Evolutionary conservation across 2,329 filamentous ascomycete species (phyloP).

Genomic region (Aciculosporium take): DNA sequence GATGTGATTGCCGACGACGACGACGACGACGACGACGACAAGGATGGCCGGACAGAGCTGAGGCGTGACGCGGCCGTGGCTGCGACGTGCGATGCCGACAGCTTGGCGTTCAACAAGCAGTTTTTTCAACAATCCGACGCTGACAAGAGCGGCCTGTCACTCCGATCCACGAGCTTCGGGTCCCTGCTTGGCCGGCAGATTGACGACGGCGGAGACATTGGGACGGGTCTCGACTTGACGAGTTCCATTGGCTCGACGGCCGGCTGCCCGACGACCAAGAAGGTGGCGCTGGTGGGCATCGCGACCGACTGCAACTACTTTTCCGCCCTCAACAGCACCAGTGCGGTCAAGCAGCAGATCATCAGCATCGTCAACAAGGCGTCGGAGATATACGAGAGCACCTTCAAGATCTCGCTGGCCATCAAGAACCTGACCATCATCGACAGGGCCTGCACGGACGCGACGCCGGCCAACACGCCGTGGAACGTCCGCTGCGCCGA

Average conservation of each 20-base stretch:
- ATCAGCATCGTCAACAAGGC: slow-evolving; percentile 76
- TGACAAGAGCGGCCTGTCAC: slow-evolving; percentile 31
- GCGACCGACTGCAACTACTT: slow-evolving; percentile 90
- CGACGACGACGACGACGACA: slow-evolving; percentile 15
- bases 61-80: slow-evolving; percentile 37
- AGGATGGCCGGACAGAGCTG: slow-evolving; percentile 41
- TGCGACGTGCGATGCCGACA: slow-evolving; percentile 58
- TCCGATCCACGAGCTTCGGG: slow-evolving; percentile 46
- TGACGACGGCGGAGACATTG: slow-evolving; percentile 51
- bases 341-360: slow-evolving; percentile 54
- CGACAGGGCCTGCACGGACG: slow-evolving; percentile 58
- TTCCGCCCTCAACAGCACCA: slow-evolving; percentile 48
- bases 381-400: slow-evolving; percentile 73
- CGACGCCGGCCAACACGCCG: slow-evolving; percentile 48
- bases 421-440: slow-evolving; percentile 75
- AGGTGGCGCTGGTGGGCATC: slow-evolving; percentile 80
- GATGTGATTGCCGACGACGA: slow-evolving; percentile 44
- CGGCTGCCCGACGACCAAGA: slow-evolving; percentile 84
- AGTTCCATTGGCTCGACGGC: slow-evolving; percentile 63
- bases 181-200: slow-evolving; percentile 66
- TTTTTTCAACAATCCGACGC: slow-evolving; percentile 58
- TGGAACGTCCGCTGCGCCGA: slow-evolving; percentile 72
- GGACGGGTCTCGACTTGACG: slow-evolving; percentile 56
- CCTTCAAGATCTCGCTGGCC: slow-evolving; percentile 90
- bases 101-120: slow-evolving; percentile 64